Conservation (phyloP, 2,329 filamentous ascomycete species). For the Sporothrix schenckii region DNA sequence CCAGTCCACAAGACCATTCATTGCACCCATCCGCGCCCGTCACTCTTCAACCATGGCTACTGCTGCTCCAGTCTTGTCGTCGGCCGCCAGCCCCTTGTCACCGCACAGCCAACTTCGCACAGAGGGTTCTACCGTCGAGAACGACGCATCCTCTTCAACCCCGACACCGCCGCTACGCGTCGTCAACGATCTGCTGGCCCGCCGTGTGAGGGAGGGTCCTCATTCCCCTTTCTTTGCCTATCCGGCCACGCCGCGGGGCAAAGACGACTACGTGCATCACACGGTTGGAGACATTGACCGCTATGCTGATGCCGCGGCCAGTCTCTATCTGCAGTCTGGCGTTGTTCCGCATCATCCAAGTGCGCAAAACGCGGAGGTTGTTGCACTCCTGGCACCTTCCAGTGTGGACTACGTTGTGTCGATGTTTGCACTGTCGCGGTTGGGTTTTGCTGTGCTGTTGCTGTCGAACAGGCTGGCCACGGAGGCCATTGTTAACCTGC, state of each 20-base stretch:
- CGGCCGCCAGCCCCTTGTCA: not conserved
- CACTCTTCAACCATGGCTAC: not conserved
- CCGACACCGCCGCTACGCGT: constrained; percentile 5
- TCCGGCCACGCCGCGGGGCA: constrained; percentile 24
- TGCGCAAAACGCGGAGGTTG: constrained; percentile 39
- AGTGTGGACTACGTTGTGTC: constrained; percentile 59
- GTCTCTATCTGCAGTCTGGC: constrained; percentile 20
- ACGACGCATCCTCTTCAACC: not conserved
- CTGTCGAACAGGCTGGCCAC: constrained; percentile 45
- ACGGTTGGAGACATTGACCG: constrained; percentile 25
- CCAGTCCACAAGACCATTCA: not conserved
- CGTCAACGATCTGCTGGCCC: constrained; percentile 22
- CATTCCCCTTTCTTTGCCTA: constrained; percentile 28
- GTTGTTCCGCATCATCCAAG: constrained; percentile 35
- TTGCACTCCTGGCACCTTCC: constrained; percentile 57
- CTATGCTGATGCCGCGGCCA: constrained; percentile 27
- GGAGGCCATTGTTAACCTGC: constrained; percentile 40
- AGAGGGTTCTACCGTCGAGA: not conserved
- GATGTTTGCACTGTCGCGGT: constrained; percentile 55
- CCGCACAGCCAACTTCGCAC: not conserved
- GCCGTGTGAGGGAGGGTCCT: constrained; percentile 14
- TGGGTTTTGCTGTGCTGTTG: constrained; percentile 54
- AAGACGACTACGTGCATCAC: constrained; percentile 28
- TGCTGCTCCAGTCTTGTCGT: constrained; percentile 2
- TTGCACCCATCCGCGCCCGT: too few species aligned